Conservation (phyloP, 352 stramenopile genomes). For the Phytophthora tubulina region DNA sequence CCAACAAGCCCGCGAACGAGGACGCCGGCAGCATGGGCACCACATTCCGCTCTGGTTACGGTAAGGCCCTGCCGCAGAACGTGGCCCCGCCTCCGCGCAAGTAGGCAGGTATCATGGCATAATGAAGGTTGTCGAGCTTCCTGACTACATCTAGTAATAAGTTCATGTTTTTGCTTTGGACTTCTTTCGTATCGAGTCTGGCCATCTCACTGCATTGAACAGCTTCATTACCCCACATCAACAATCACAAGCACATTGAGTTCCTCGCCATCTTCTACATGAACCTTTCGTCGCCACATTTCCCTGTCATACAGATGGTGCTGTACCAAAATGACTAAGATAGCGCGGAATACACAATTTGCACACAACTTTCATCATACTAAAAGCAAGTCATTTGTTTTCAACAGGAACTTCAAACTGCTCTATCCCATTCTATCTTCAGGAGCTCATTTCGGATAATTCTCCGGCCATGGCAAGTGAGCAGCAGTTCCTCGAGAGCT, state of each 20-base stretch:
- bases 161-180: slow-evolving; percentile 15
- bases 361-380: too few relatives aligned
- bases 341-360: too few relatives aligned
- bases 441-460: slow-evolving; percentile 3
- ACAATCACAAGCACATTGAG: background rate
- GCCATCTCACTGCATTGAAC: too few relatives aligned
- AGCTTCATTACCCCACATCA: too few relatives aligned
- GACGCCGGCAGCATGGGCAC: slow-evolving; percentile 86
- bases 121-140: slow-evolving; percentile 17
- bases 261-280: background rate
- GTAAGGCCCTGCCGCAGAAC: slow-evolving; percentile 90
- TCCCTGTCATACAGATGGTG: slow-evolving; percentile 21
- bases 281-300: background rate
- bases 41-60: slow-evolving; percentile 90
- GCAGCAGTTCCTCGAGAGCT: slow-evolving; percentile 49
- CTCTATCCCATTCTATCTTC: slow-evolving; percentile 20
- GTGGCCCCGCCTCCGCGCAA: slow-evolving; percentile 81
- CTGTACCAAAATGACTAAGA: background rate
- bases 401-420: slow-evolving; percentile 10
- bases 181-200: background rate
- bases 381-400: too few relatives aligned
- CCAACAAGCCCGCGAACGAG: slow-evolving; percentile 83
- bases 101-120: slow-evolving; percentile 44
- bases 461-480: slow-evolving; percentile 18
- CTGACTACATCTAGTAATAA: slow-evolving; percentile 24